Conservation (phyloP, 139 green algal species). For the Chlorella ohadii region DNA sequence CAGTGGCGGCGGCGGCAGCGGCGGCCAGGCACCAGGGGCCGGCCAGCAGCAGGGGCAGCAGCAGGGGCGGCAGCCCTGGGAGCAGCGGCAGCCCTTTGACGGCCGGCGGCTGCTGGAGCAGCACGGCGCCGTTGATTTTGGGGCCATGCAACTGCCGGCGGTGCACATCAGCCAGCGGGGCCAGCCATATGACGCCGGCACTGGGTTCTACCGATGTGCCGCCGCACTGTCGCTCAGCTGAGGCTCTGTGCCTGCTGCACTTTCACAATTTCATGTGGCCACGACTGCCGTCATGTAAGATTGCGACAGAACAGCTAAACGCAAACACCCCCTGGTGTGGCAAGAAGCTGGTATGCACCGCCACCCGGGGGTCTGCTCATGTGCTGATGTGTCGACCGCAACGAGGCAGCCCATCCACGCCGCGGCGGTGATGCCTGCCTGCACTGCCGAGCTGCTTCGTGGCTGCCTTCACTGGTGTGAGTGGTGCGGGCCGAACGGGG, state of each 20-base stretch:
- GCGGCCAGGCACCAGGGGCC: neutral
- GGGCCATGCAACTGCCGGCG: conserved; percentile 5
- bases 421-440: too few relatives aligned
- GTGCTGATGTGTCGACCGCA: too few relatives aligned
- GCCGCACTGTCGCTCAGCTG: neutral
- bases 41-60: neutral
- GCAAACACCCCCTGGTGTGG: too few relatives aligned
- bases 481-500: too few relatives aligned
- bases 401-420: too few relatives aligned
- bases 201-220: conserved; percentile 48
- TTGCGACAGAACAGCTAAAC: too few relatives aligned
- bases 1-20: neutral
- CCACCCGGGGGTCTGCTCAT: too few relatives aligned
- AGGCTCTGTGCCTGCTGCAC: too few relatives aligned
- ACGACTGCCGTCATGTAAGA: too few relatives aligned
- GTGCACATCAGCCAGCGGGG: conserved; percentile 50
- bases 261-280: too few relatives aligned
- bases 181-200: conserved; percentile 26
- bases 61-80: conserved; percentile 24
- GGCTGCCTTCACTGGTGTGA: too few relatives aligned
- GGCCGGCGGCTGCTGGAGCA: conserved; percentile 38
- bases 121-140: neutral
- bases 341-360: neutral
- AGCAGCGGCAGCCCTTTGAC: conserved; percentile 49
- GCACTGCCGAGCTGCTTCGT: too few relatives aligned